These are phyloP conservation scores for Fusarium scirpi DNA, from an alignment of 2,329 filamentous ascomycete species.

Conservation along the genomic window DNA sequence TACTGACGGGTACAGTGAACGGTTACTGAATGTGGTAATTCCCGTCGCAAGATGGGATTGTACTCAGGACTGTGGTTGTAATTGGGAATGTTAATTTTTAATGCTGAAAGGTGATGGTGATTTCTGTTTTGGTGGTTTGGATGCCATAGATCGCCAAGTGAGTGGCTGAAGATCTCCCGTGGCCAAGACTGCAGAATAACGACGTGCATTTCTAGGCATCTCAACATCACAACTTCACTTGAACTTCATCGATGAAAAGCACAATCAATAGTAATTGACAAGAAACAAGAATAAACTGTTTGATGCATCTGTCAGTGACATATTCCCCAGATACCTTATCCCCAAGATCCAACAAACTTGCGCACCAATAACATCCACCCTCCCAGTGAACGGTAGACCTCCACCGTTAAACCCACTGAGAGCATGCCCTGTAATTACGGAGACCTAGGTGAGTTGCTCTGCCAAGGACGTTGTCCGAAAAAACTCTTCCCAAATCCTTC, in stretches of 20 bases:
- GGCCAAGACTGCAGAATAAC: constrained; percentile 26
- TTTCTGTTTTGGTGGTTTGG: neutral
- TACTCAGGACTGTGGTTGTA: neutral
- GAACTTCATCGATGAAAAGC: neutral
- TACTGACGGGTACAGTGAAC: neutral
- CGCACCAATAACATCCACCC: neutral
- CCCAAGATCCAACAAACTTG: neutral
- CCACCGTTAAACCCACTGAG: neutral
- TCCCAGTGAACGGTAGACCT: no score
- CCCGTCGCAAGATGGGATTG: neutral
- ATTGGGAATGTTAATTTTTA: neutral
- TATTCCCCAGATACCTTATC: neutral
- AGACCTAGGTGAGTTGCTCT: no score
- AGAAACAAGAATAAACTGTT: neutral
- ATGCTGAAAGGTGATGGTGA: constrained; percentile 1
- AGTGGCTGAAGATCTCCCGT: constrained; percentile 29
- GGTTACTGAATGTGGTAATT: neutral
- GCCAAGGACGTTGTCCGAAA: neutral
- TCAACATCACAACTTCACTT: neutral
- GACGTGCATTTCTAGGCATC: constrained; percentile 1
- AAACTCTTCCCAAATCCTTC: neutral
- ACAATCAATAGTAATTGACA: neutral
- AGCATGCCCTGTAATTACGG: neutral
- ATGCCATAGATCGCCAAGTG: constrained; percentile 28
- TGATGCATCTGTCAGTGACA: neutral